Base-by-base conservation (phyloP, 164 flowering plant genomes). In the Santalum album region DNA sequence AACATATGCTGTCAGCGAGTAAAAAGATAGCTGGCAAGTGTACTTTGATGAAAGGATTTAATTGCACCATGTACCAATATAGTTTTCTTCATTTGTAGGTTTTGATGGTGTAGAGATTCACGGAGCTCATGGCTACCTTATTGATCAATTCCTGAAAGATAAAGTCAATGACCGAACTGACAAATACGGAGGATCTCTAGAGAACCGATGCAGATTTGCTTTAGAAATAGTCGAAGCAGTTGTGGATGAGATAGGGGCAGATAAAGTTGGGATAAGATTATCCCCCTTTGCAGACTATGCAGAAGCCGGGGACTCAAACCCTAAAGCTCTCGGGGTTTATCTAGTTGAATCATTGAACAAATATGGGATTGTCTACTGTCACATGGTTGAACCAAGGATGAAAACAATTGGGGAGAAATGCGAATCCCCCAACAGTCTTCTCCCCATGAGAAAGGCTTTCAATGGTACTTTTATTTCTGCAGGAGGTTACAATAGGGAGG, bases 181-280 rank as follows among this genome's bases (percentile, higher is more conserved):
- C 50, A 46, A 19, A 46, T 46, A 46, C 18, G 50, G 50, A n/a
- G 50, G 50, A 19, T 46, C 50, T 3, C 1, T 46, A 1, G 50
- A 46, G 23, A 46, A 19, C 50, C 23, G 50, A 2, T 20, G 23
- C 23, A 21, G 50, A 19, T 46, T 46, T 19, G 22, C 50, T 4
- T 16, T 46, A n/a, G 50, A 46, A 14, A 16, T 46, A 2, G 50
- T 46, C 9, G 50, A 46, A 20, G 50, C 50, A 11, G 50, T 46
- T 20, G 50, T 46, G 3, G 23, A 46, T 20, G 50, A 46, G 50
- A 46, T 46, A n/a, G 50, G 50, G 50, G 21, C 50, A 10, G 50
- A 23, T 20, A 46, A 23, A 16, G 50, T 46, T 20, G 50, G 50
- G 50, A 46, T 46, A 5, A 20, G 50, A 19, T 22, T 46, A 6